phyloP scores from a whole-genome alignment of 2,329 filamentous ascomycete species.

The Fusarium sp. region DNA sequence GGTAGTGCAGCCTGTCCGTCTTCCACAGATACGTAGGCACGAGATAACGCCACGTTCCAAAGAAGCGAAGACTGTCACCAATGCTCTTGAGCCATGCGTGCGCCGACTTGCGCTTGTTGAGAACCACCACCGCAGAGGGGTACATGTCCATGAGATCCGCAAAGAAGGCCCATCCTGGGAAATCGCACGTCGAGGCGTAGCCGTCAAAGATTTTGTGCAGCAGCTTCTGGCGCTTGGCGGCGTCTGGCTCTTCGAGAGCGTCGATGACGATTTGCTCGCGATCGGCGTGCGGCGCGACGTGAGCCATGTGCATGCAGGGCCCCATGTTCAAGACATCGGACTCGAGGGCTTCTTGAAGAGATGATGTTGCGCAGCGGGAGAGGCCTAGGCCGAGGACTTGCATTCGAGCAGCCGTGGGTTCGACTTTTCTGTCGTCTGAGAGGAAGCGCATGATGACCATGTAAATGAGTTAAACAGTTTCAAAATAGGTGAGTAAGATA shows the following conservation, averaged over 20 bases:
- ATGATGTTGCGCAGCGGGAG: slow-evolving; percentile 50
- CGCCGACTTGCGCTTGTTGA: slow-evolving; percentile 46
- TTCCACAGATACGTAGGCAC: slow-evolving; percentile 38
- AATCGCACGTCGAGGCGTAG: slow-evolving; percentile 44
- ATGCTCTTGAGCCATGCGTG: slow-evolving; percentile 43
- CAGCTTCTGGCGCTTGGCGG: slow-evolving; percentile 42
- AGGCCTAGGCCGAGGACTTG: slow-evolving; percentile 46
- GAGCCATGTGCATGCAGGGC: slow-evolving; percentile 50
- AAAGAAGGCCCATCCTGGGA: slow-evolving; percentile 47
- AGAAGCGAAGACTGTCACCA: slow-evolving; percentile 40
- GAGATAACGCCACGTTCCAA: slow-evolving; percentile 39
- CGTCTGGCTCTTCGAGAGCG: slow-evolving; percentile 45
- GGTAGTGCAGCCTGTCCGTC: slow-evolving; percentile 44
- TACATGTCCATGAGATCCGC: slow-evolving; percentile 54
- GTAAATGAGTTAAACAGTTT: neutral
- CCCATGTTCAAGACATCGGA: slow-evolving; percentile 38
- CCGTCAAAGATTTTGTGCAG: slow-evolving; percentile 47
- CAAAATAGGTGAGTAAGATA: no score
- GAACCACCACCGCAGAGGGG: slow-evolving; percentile 46
- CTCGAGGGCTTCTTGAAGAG: slow-evolving; percentile 49
- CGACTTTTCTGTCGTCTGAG: slow-evolving; percentile 20
- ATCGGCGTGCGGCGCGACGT: slow-evolving; percentile 39
- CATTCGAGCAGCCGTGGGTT: slow-evolving; percentile 33
- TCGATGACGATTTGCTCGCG: slow-evolving; percentile 41
- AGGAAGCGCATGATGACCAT: slow-evolving; percentile 35